Conservation (phyloP, 2,329 filamentous ascomycete genomes). For the Lasiodiplodia sp. region DNA sequence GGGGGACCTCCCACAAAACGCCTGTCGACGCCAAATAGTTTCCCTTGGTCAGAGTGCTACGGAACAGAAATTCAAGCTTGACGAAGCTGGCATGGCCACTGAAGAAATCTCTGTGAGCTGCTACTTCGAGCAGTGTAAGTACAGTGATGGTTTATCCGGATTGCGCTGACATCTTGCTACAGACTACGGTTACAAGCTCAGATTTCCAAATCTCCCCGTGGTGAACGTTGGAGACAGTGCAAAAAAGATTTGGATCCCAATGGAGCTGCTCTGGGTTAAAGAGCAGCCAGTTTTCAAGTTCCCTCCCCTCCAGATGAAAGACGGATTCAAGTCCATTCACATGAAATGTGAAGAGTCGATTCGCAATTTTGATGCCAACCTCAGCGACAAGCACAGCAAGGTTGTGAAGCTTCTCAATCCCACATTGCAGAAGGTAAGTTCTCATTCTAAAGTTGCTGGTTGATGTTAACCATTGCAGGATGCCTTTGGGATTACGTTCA, state of each 20-base stretch:
- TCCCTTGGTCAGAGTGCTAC: not conserved
- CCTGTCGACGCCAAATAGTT: not conserved
- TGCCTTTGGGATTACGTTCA: not conserved
- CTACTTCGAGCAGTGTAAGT: not conserved
- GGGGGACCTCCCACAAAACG: not conserved
- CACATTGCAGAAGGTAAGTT: not conserved
- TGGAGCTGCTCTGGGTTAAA: conserved; percentile 16
- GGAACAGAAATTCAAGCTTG: not conserved
- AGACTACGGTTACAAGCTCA: not conserved
- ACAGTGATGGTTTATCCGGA: not conserved
- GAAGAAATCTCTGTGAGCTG: not conserved
- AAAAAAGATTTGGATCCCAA: not conserved
- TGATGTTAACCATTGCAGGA: not conserved
- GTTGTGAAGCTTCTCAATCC: not conserved
- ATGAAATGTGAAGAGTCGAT: not conserved
- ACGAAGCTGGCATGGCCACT: not conserved
- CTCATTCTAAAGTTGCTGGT: not conserved
- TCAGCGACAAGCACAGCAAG: not conserved
- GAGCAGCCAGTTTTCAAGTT: not conserved
- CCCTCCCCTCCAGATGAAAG: not conserved
- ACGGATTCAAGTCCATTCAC: not conserved
- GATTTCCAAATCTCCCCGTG: not conserved
- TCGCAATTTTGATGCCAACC: not conserved
- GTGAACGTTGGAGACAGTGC: not conserved
- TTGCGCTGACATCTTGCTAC: not conserved